A percentile compares a stretch with the other conserved stretches of the same genome.
Evolutionary conservation across 495 filamentous ascomycete genomes (phyloP).

Genomic region (Annulohypoxylon bovei): DNA sequence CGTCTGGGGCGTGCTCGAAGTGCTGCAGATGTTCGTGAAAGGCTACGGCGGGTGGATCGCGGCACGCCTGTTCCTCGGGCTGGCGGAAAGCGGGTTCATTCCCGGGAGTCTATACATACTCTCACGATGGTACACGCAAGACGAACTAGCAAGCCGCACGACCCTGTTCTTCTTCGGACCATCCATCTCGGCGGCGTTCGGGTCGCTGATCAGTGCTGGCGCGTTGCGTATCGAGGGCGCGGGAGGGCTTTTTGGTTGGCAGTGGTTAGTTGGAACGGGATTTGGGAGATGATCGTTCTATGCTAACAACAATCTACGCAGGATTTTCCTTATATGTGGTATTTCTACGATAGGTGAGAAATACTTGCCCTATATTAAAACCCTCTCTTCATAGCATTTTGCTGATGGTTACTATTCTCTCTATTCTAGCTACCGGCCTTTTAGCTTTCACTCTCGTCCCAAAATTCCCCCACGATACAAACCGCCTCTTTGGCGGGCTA

Average conservation of each 20-base stretch:
- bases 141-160: constrained; percentile 34
- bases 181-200: constrained; percentile 25
- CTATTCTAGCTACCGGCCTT: constrained; percentile 18
- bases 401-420: not conserved
- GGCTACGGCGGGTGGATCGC: constrained; percentile 31
- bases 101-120: constrained; percentile 30
- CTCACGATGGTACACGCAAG: constrained; percentile 35
- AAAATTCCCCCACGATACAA: constrained; percentile 25
- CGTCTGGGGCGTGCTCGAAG: constrained; percentile 30
- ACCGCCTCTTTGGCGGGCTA: constrained; percentile 25
- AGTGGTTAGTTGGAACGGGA: constrained; percentile 12
- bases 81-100: constrained; percentile 30
- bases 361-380: not conserved
- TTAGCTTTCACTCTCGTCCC: constrained; percentile 27
- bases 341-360: constrained; percentile 27
- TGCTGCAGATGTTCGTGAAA: constrained; percentile 29
- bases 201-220: constrained; percentile 27
- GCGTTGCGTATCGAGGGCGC: constrained; percentile 24
- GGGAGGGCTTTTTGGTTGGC: constrained; percentile 26
- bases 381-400: not conserved
- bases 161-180: constrained; percentile 31
- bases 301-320: not conserved
- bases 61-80: constrained; percentile 24
- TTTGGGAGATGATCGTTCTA: not conserved
- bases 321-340: constrained; percentile 34